Conservation (phyloP, 257 asterid genomes). For the Coffea canephora region DNA sequence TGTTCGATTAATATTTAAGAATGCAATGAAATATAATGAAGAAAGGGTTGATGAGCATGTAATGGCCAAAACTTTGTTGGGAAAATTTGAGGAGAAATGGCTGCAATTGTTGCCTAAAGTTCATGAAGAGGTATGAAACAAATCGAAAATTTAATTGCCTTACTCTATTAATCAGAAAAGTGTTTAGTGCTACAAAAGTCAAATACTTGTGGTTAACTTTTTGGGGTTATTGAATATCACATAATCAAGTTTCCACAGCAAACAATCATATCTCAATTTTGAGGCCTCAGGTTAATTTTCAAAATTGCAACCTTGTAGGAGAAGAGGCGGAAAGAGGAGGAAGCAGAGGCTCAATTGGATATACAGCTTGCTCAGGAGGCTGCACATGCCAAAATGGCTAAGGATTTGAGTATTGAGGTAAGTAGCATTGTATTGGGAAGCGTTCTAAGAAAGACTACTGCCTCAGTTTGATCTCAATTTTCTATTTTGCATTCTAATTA, state of each 20-base stretch:
- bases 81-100: conserved; percentile 86
- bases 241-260: not conserved
- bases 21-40: conserved; percentile 83
- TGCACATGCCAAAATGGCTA: conserved; percentile 69
- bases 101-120: conserved; percentile 85
- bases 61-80: conserved; percentile 80
- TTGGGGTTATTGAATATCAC: not conserved
- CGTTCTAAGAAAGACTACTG: not conserved
- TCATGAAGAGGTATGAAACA: conserved; percentile 73
- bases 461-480: not conserved
- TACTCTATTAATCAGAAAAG: not conserved
- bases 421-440: conserved; percentile 2
- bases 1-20: conserved; percentile 83
- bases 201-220: not conserved
- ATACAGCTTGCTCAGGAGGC: conserved; percentile 73
- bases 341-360: conserved; percentile 59
- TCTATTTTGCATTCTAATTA: not conserved
- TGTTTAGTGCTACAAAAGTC: not conserved
- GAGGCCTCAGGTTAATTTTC: conserved; percentile 15
- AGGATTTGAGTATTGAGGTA: conserved; percentile 60
- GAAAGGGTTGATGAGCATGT: conserved; percentile 84
- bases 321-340: conserved; percentile 70
- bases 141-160: not conserved
- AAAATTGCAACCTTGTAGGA: conserved; percentile 44
- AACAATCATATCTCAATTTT: not conserved